Conservation (phyloP, 495 filamentous ascomycete genomes). For the Venustampulla echinocandica region DNA sequence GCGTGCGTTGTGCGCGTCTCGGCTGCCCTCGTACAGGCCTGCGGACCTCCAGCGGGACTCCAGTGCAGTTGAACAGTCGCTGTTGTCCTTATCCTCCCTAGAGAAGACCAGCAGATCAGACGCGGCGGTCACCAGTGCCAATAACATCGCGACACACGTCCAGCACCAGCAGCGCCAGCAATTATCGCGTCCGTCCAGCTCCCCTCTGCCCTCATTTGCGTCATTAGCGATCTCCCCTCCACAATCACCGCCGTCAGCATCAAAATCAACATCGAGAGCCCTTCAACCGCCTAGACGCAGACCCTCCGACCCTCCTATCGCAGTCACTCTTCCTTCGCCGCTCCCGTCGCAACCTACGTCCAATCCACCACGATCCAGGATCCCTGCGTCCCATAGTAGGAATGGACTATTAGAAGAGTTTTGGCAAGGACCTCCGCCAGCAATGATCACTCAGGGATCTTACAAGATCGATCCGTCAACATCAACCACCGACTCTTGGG, state of each 20-base stretch:
- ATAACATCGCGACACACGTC: no score
- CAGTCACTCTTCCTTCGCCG: neutral
- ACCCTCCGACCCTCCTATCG: neutral
- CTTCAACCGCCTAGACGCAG: neutral
- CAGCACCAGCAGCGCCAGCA: no score
- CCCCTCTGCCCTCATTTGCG: no score
- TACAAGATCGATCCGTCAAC: conserved; percentile 5
- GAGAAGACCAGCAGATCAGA: no score
- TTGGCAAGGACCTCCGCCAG: conserved; percentile 32
- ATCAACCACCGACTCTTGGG: conserved; percentile 18
- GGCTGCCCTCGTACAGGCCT: no score
- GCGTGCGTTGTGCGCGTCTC: no score
- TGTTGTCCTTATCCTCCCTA: no score
- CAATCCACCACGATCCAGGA: neutral
- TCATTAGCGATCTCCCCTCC: no score
- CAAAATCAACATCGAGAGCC: neutral
- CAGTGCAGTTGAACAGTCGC: no score
- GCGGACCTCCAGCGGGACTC: no score
- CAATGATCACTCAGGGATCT: conserved; percentile 35
- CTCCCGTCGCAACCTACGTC: neutral
- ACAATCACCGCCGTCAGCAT: neutral
- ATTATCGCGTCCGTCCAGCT: no score
- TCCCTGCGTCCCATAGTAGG: conserved; percentile 1
- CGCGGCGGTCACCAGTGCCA: no score
- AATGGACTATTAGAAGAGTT: conserved; percentile 4